A percentile compares a stretch with the other conserved stretches of the same genome.
These are phyloP conservation scores for Arthrobotrys sphaeroides DNA, from an alignment of 2,329 filamentous ascomycete species.

Conservation along the genomic window DNA sequence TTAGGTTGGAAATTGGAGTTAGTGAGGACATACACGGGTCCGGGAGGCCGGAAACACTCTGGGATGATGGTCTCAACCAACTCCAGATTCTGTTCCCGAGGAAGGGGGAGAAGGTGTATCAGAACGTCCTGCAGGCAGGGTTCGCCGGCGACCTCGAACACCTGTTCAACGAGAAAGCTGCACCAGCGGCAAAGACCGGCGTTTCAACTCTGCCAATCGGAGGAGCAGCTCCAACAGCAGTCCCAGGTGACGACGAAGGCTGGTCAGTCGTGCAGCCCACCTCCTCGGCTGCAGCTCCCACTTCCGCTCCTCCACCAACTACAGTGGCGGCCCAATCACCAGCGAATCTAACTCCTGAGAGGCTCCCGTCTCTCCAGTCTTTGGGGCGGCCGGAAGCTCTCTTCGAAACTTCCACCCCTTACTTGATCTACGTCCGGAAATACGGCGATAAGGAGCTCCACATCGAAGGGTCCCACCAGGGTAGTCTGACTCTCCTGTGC, in stretches of 20 bases:
- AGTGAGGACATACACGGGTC: constrained; percentile 31
- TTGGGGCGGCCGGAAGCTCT: constrained; percentile 38
- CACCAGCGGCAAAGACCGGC: constrained; percentile 9
- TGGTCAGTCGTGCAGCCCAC: constrained; percentile 46
- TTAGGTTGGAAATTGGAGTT: constrained; percentile 43
- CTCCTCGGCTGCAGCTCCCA: neutral
- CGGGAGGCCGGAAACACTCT: constrained; percentile 29
- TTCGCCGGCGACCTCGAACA: constrained; percentile 39
- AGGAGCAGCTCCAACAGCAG: neutral
- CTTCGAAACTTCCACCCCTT: constrained; percentile 44
- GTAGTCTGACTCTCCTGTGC: constrained; percentile 42
- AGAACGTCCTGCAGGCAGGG: constrained; percentile 43
- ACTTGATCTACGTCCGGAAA: constrained; percentile 51
- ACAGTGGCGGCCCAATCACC: constrained; percentile 9
- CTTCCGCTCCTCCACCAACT: constrained; percentile 1
- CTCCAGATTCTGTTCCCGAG: constrained; percentile 36
- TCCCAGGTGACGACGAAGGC: constrained; percentile 36
- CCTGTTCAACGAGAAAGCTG: constrained; percentile 37
- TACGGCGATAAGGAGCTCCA: constrained; percentile 49
- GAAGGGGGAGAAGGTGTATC: constrained; percentile 33
- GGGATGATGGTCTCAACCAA: neutral
- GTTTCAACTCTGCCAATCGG: constrained; percentile 37
- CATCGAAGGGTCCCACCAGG: constrained; percentile 51
- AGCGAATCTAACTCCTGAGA: constrained; percentile 22
- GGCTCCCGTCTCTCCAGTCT: constrained; percentile 15